Base-by-base conservation (phyloP, 2,329 filamentous ascomycete genomes). In the Verticillium nubilum region DNA sequence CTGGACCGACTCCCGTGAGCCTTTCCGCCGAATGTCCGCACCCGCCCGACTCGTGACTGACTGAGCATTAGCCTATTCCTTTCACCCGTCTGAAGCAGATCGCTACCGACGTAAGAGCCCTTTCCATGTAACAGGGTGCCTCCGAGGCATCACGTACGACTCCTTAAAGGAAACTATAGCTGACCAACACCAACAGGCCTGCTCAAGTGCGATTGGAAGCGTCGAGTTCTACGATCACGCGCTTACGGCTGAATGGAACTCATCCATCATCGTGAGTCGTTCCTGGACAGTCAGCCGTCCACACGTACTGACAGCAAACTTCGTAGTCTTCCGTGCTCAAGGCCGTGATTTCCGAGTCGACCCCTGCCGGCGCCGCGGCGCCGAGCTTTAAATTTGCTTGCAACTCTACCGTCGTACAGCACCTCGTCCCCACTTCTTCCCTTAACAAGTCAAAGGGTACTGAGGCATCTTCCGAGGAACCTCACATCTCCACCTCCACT, bases 391-490 rank as follows among this genome's bases (percentile, higher is more conserved):
- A 98, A 77, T 98, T 94, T 78, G 91, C 92, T 67, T 92, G 96
- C 78, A 98, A 97, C 83, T 96, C 91, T 80, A 98, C 94, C 66
- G 97, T 98, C 72, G 96, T 98, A 67, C 94, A 99, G 80, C 94
- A 98, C 79, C 81, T 94, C 33, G 85, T 89, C 23, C 85, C 88
- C 58, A 88, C 85, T 13, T 84, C 85, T 29, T 78, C 84, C 59
- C 78, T 86, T 56, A 88, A 85, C 76, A 86, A 85, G 75, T 72
- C 84, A 62, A 79, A 80, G 65, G 78, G 83, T 63, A 79, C 76
- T 67, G 75, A 81, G 68, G 72, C 73, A 63, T 74, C 77, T 62
- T 69, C 73, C 53, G 78, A 80, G 62, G 75, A 82, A 66, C 78
- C 83, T n/a, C 77, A 78, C 65, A 77, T 84, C 64, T 81, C 82